These are phyloP conservation scores for Aspergillus unguis DNA, from an alignment of 2,329 filamentous ascomycete species.

Conservation along the genomic window DNA sequence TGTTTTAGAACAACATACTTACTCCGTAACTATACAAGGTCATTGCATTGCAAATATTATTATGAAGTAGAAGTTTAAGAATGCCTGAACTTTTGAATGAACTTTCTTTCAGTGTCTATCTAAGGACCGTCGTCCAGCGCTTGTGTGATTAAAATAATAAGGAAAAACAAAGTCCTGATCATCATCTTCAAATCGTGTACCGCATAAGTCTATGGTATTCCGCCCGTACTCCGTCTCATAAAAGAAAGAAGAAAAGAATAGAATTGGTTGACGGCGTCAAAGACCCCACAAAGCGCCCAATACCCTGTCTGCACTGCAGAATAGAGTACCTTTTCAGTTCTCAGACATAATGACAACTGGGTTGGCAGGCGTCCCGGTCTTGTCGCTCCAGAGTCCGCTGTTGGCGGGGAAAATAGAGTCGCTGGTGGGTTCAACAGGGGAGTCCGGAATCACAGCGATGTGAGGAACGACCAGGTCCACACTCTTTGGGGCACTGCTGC, in stretches of 20 bases:
- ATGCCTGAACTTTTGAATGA: too few relatives aligned
- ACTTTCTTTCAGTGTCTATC: too few relatives aligned
- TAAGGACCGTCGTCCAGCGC: too few relatives aligned
- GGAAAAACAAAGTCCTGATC: slow-evolving; percentile 3
- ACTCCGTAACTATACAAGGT: too few relatives aligned
- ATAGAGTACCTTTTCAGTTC: not conserved
- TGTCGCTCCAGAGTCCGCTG: slow-evolving; percentile 28
- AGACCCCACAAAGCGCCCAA: not conserved
- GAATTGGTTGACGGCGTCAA: too few relatives aligned
- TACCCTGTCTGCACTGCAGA: not conserved
- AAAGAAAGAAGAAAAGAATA: too few relatives aligned
- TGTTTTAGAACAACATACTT: too few relatives aligned
- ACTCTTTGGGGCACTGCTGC: slow-evolving; percentile 30
- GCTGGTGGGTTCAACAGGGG: slow-evolving; percentile 17
- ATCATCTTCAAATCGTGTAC: slow-evolving; percentile 13
- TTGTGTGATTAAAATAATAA: not conserved
- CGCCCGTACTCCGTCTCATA: not conserved
- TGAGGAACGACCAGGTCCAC: slow-evolving; percentile 43
- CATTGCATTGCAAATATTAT: too few relatives aligned
- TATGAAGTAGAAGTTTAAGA: too few relatives aligned
- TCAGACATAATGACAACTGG: slow-evolving; percentile 6
- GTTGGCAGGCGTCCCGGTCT: slow-evolving; percentile 7
- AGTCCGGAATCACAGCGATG: slow-evolving; percentile 20
- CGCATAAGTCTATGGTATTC: slow-evolving; percentile 8
- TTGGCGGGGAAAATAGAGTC: slow-evolving; percentile 30